These are phyloP conservation scores for Paulownia fortunei DNA, from an alignment of 257 asterid genomes.

Conservation along the genomic window DNA sequence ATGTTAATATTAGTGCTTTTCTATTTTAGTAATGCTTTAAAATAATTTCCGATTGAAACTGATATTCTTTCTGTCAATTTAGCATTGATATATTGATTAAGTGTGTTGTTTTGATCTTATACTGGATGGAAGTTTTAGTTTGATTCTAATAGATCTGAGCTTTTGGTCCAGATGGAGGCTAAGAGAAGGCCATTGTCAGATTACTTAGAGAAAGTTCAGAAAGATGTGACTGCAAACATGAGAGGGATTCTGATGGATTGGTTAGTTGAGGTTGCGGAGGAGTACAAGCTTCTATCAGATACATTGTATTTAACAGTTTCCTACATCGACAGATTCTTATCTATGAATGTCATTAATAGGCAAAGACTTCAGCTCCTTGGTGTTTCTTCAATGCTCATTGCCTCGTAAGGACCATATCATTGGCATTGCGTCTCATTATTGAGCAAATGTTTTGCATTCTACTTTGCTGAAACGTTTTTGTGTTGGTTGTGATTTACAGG, in stretches of 20 bases:
- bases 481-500: slow-evolving; percentile 40
- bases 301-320: slow-evolving; percentile 67
- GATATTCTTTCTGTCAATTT: not conserved
- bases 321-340: slow-evolving; percentile 70
- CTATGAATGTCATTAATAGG: slow-evolving; percentile 46
- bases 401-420: slow-evolving; percentile 67
- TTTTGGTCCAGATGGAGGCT: slow-evolving; percentile 41
- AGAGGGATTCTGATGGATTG: slow-evolving; percentile 86
- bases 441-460: not conserved
- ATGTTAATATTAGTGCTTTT: not conserved
- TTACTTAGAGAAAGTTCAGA: slow-evolving; percentile 67
- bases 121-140: not conserved
- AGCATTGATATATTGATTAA: not conserved
- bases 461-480: not conserved
- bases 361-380: slow-evolving; percentile 90
- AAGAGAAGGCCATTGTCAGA: slow-evolving; percentile 59
- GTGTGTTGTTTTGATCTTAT: not conserved
- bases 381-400: slow-evolving; percentile 90
- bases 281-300: slow-evolving; percentile 73
- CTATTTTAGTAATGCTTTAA: not conserved
- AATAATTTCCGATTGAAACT: not conserved
- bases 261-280: slow-evolving; percentile 86
- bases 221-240: slow-evolving; percentile 72
- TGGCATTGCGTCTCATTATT: not conserved
- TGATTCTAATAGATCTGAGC: not conserved